These are phyloP conservation scores for Hypholoma fasciculare DNA, from an alignment of 768 basidiomycete genomes.

Conservation along the genomic window DNA sequence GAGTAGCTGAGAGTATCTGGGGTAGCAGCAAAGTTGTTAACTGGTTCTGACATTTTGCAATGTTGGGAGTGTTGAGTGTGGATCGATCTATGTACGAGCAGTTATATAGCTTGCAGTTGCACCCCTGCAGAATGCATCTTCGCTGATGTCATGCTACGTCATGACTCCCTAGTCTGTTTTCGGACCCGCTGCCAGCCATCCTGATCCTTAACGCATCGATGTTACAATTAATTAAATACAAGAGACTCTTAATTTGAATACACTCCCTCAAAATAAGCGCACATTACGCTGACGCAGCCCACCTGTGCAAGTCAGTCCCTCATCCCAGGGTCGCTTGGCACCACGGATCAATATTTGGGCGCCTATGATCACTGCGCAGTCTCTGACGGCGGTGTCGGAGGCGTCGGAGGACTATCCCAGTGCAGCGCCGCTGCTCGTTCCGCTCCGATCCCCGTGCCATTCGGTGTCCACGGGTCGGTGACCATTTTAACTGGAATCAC, in stretches of 20 bases:
- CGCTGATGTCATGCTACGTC: constrained; percentile 7
- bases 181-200: no score
- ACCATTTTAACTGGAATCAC: constrained; percentile 64
- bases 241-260: background rate
- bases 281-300: background rate
- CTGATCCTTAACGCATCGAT: background rate
- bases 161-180: background rate
- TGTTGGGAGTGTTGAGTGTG: background rate
- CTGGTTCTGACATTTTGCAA: background rate
- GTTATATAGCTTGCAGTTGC: no score
- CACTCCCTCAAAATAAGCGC: background rate
- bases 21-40: background rate
- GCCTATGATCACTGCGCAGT: background rate
- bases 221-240: background rate
- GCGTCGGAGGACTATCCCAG: constrained; percentile 18
- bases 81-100: background rate
- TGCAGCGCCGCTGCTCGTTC: constrained; percentile 12
- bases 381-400: constrained; percentile 6
- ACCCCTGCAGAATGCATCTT: background rate
- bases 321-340: background rate
- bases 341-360: background rate
- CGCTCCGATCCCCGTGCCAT: constrained; percentile 33
- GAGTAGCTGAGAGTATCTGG: background rate
- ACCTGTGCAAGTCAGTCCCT: background rate
- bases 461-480: constrained; percentile 59